These are phyloP conservation scores for Arabidopsis lyrata DNA, from an alignment of 441 rosid genomes.

Conservation along the genomic window DNA sequence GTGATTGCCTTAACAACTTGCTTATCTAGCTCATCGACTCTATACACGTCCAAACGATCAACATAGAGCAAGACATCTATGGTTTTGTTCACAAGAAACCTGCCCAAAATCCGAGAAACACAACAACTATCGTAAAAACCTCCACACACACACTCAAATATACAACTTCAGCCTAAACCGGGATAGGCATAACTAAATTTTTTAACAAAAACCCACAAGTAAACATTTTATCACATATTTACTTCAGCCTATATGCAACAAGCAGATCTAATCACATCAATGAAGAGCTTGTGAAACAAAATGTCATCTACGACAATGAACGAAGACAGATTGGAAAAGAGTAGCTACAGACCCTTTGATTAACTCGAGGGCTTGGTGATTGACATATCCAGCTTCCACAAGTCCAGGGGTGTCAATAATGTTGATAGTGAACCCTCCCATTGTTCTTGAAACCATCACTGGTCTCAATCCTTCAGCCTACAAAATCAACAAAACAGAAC, in stretches of 20 bases:
- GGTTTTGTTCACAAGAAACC: slow-evolving; percentile 88
- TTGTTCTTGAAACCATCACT: slow-evolving; percentile 81
- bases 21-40: slow-evolving; percentile 95
- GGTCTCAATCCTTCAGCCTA: slow-evolving; percentile 90
- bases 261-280: neutral
- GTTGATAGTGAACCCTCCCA: slow-evolving; percentile 86
- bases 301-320: neutral
- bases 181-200: neutral
- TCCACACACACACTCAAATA: neutral
- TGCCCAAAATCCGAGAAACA: slow-evolving; percentile 45
- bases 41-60: slow-evolving; percentile 91
- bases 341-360: slow-evolving; percentile 73
- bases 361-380: slow-evolving; percentile 85
- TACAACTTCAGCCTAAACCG: neutral
- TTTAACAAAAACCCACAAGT: neutral
- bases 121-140: neutral
- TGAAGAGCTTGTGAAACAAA: neutral
- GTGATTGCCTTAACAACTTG: slow-evolving; percentile 79
- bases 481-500: slow-evolving; percentile 1
- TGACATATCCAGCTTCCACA: slow-evolving; percentile 96
- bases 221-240: neutral
- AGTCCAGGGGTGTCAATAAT: slow-evolving; percentile 93
- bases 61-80: slow-evolving; percentile 86
- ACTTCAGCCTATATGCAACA: slow-evolving; percentile 1
- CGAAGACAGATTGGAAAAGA: slow-evolving; percentile 6